Evolutionary conservation across 2,329 filamentous ascomycete species (phyloP), one percentile per base, ranked within the genome.

Genomic region (Aaosphaeria arxii): DNA sequence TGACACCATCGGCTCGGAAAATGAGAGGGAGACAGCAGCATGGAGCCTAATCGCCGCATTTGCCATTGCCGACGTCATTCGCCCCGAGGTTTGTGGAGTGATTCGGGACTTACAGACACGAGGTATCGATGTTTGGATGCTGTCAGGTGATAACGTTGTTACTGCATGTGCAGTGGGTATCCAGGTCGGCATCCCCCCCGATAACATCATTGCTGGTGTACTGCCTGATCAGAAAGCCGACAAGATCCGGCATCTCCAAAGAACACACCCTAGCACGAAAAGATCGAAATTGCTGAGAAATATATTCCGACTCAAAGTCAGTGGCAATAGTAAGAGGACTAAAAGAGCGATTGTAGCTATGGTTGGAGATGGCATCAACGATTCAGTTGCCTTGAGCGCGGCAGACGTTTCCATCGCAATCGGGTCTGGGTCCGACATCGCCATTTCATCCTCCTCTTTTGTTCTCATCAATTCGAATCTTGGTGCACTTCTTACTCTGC

Each of bases 321-420:
- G 13, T 4, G 53, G 39, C 29, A 50, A 51, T 38, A 52, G 30
- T 7, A 36, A 36, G 9, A 38, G n/a, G 2, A 30, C 32, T 0
- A 56, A 61, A 33, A 76, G 80, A 17, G 76, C 77, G 0, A 78
- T 88, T 1, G 83, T 95, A 1, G 89, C 85, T 36, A 94, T 95
- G 82, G 88, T 91, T 2, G 67, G 94, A 45, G 94, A 99, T 69
- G 94, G 94, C 39, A 96, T 99, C 80, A 99, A 95, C 59, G 90
- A 95, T 62, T 87, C 89, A 0, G 89, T 89, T 0, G 89, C 89
- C 2, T 80, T 95, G 4, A 84, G 87, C 2, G 84, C 85, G 1
- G 88, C 90, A 11, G 89, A 95, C 57, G 83, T 95, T 1, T 88
- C 88, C 48, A 92, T 95, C 51, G 87, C 89, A 1, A 84, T 95